A percentile compares a stretch with the other conserved stretches of the same genome.
These are phyloP conservation scores for Gossypium davidsonii DNA, from an alignment of 441 rosid genomes.

Conservation along the genomic window DNA sequence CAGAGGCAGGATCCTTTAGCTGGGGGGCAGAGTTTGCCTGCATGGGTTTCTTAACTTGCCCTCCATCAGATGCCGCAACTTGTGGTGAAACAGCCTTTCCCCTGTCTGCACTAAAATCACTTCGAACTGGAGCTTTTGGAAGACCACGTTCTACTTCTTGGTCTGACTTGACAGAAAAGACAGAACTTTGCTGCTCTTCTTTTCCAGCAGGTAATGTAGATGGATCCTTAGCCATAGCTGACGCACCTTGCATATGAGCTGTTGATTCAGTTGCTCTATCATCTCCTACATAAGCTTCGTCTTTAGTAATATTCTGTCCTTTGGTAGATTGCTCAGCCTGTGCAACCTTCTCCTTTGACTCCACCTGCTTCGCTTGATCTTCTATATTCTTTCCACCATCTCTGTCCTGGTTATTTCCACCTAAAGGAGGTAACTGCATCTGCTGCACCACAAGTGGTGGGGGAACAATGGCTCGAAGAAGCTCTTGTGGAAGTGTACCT, in stretches of 20 bases:
- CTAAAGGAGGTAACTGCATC: constrained; percentile 47
- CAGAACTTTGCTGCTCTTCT: constrained; percentile 70
- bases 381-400: constrained; percentile 55
- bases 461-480: constrained; percentile 86
- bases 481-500: constrained; percentile 90
- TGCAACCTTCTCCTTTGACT: constrained; percentile 54
- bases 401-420: constrained; percentile 58
- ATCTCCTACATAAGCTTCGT: constrained; percentile 52
- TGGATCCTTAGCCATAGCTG: constrained; percentile 48
- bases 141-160: constrained; percentile 62
- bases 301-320: constrained; percentile 47
- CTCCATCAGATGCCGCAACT: constrained; percentile 48
- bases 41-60: constrained; percentile 61
- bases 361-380: constrained; percentile 53
- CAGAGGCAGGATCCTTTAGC: constrained; percentile 67
- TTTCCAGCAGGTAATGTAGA: constrained; percentile 40
- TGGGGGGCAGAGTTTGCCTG: constrained; percentile 52
- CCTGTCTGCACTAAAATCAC: constrained; percentile 62
- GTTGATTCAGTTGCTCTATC: constrained; percentile 52
- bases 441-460: constrained; percentile 76
- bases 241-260: constrained; percentile 39
- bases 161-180: constrained; percentile 58
- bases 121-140: constrained; percentile 47
- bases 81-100: constrained; percentile 67
- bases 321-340: constrained; percentile 41